These are phyloP conservation scores for Pholiota conissans DNA, from an alignment of 768 basidiomycete species.

Conservation along the genomic window DNA sequence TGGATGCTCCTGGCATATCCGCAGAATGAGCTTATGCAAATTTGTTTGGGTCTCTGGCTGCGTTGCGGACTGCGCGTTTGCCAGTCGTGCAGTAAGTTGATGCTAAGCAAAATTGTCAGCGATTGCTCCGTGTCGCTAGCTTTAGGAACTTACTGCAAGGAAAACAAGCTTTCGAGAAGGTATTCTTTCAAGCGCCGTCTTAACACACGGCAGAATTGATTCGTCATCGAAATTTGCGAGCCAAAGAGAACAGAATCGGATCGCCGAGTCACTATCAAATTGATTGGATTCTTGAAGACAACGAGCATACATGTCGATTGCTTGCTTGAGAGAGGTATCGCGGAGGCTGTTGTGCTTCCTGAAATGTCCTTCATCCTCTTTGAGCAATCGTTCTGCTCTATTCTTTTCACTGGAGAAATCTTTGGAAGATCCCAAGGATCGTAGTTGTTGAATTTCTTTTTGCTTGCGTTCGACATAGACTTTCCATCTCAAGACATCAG, in stretches of 20 bases:
- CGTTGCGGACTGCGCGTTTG: conserved; percentile 35
- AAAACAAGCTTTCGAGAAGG: conserved; percentile 91
- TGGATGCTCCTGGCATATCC: conserved; percentile 88
- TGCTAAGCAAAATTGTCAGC: conserved; percentile 40
- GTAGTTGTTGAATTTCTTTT: conserved; percentile 62
- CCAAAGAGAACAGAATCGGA: conserved; percentile 90
- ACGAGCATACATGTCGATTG: conserved; percentile 84
- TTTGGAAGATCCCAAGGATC: conserved; percentile 12
- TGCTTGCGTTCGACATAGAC: conserved; percentile 73
- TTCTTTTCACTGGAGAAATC: conserved; percentile 23
- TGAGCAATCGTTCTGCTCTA: conserved; percentile 34
- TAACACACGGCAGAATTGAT: conserved; percentile 44
- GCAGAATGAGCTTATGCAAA: conserved; percentile 63
- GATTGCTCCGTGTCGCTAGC: neutral
- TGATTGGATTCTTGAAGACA: conserved; percentile 69
- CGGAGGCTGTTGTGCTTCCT: conserved; percentile 55
- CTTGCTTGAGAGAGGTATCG: conserved; percentile 65
- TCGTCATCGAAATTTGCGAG: conserved; percentile 78
- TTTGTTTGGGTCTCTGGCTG: conserved; percentile 48
- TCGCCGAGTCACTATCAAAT: conserved; percentile 75
- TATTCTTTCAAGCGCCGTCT: conserved; percentile 50
- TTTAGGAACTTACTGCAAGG: conserved; percentile 52
- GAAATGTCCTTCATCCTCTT: conserved; percentile 49
- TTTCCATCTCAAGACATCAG: conserved; percentile 68
- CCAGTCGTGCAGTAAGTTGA: conserved; percentile 90